phyloP scores from a whole-genome alignment of 164 flowering plant genomes.

The Chloranthus sessilifolius region DNA sequence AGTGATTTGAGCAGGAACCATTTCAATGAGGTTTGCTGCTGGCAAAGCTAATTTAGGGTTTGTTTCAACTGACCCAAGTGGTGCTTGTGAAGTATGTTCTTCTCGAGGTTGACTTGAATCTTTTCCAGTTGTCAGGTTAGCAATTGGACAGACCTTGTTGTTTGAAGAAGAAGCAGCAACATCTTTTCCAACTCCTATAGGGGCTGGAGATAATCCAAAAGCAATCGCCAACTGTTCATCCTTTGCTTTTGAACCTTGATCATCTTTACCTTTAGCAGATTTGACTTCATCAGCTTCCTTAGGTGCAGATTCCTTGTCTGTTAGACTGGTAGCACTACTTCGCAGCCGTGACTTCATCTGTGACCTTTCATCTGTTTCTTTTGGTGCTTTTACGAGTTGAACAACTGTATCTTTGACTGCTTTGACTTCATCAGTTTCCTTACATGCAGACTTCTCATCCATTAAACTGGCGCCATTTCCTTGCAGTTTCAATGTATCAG shows the following conservation, averaged over 20 bases:
- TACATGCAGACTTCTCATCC: background rate
- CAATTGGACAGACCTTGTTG: constrained; percentile 11
- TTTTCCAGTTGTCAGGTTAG: constrained; percentile 6
- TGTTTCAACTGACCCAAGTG: constrained; percentile 2
- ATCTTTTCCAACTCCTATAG: constrained; percentile 23
- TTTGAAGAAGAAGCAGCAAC: constrained; percentile 22
- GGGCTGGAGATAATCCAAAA: background rate
- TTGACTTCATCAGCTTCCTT: background rate
- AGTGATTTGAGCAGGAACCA: background rate
- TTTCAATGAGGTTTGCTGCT: no score
- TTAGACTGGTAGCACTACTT: constrained; percentile 6
- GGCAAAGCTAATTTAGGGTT: background rate
- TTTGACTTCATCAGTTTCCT: background rate
- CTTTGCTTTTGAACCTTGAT: background rate
- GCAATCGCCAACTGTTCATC: constrained; percentile 7
- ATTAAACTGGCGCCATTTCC: constrained; percentile 4
- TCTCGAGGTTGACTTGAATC: constrained; percentile 6
- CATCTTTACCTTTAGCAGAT: background rate
- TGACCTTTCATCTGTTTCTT: no score
- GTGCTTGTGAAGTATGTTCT: constrained; percentile 7
- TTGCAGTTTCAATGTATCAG: constrained; percentile 3
- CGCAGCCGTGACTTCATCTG: no score
- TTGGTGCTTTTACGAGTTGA: background rate
- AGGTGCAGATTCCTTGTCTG: background rate
- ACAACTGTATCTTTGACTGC: background rate